phyloP scores from a whole-genome alignment of 805 yeast genomes.

The Metschnikowia arizonensis region DNA sequence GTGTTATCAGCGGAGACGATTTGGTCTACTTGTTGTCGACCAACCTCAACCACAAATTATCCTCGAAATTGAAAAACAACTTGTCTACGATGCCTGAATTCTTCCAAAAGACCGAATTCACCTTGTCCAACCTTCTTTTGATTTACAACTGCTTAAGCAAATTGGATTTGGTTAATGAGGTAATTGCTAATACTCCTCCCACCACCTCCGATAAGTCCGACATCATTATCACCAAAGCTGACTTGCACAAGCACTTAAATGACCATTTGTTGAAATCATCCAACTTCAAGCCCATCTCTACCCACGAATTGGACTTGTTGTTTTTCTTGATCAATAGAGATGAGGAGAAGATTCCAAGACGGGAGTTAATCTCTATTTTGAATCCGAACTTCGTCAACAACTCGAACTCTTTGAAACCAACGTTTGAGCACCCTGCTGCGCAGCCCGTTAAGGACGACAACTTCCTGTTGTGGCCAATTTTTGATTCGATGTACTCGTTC shows the following conservation, averaged over 20 bases:
- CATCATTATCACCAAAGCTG: conserved; percentile 38
- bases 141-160: conserved; percentile 39
- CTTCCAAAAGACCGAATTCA: conserved; percentile 30
- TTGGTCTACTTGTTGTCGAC: conserved; percentile 31
- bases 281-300: conserved; percentile 41
- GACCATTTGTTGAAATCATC: conserved; percentile 42
- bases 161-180: conserved; percentile 43
- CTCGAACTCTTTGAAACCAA: conserved; percentile 30
- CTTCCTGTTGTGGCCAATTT: conserved; percentile 44
- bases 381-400: conserved; percentile 52
- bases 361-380: conserved; percentile 43
- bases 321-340: conserved; percentile 37
- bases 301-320: conserved; percentile 37
- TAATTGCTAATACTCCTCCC: conserved; percentile 44
- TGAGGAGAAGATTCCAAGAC: conserved; percentile 39
- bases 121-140: conserved; percentile 37
- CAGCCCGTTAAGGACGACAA: conserved; percentile 36
- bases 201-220: conserved; percentile 39
- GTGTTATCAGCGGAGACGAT: conserved; percentile 28
- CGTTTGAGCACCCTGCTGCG: conserved; percentile 42
- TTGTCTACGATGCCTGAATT: conserved; percentile 34
- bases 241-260: conserved; percentile 40
- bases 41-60: conserved; percentile 40
- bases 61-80: conserved; percentile 34
- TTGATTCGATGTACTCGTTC: conserved; percentile 81